Conservation (phyloP, 441 rosid species). For the Populus hybrid region DNA sequence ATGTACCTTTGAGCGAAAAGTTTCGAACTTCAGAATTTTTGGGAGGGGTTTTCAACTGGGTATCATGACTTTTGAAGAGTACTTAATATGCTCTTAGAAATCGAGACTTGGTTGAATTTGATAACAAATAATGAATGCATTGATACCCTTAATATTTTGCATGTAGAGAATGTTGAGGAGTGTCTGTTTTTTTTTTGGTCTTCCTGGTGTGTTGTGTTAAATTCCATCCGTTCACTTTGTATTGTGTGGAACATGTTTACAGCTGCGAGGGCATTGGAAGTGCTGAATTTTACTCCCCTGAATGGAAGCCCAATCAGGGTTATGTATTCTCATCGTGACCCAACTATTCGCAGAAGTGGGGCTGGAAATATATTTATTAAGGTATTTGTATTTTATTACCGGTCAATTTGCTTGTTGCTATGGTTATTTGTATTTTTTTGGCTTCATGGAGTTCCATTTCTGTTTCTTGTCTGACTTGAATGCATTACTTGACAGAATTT, state of each 20-base stretch:
- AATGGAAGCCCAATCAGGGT: constrained; percentile 73
- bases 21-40: background rate
- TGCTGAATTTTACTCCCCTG: constrained; percentile 65
- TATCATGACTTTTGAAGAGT: background rate
- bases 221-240: background rate
- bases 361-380: constrained; percentile 78
- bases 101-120: background rate
- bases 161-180: background rate
- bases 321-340: constrained; percentile 84
- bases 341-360: constrained; percentile 79
- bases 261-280: constrained; percentile 76
- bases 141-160: background rate
- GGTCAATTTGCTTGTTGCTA: background rate
- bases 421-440: constrained; percentile 1
- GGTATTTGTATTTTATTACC: constrained; percentile 31
- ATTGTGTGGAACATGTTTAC: constrained; percentile 14
- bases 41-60: background rate
- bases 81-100: background rate
- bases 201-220: background rate
- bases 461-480: background rate
- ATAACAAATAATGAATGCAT: background rate
- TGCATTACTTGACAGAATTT: constrained; percentile 50
- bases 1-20: background rate
- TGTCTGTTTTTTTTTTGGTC: background rate
- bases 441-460: background rate